Evolutionary conservation across 371 early-diverging fungal species (phyloP).

Genomic region (Circinella minor): DNA sequence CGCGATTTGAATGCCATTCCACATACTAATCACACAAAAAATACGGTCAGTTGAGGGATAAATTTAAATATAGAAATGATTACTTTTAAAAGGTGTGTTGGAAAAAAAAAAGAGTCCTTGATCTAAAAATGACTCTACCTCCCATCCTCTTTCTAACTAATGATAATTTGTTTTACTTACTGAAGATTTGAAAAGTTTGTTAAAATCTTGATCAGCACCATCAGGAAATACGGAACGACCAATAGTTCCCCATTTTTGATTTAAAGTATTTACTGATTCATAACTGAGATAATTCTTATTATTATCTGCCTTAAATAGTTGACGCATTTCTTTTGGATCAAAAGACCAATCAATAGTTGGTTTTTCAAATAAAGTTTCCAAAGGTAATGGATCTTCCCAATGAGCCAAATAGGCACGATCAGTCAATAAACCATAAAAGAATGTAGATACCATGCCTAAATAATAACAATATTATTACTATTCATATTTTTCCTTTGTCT

Average conservation of each 20-base stretch:
- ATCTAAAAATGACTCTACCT: too few species aligned
- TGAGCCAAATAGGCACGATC: slow-evolving; percentile 45
- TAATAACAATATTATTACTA: not conserved
- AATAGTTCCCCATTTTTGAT: slow-evolving; percentile 35
- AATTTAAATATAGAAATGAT: not conserved
- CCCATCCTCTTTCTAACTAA: too few species aligned
- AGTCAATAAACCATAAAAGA: slow-evolving; percentile 52
- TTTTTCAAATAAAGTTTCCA: slow-evolving; percentile 48
- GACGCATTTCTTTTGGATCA: slow-evolving; percentile 42
- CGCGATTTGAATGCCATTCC: slow-evolving; percentile 49
- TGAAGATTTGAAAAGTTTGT: slow-evolving; percentile 46
- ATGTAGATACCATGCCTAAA: slow-evolving; percentile 56
- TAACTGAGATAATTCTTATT: slow-evolving; percentile 24
- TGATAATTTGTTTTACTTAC: slow-evolving; percentile 31
- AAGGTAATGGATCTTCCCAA: slow-evolving; percentile 45
- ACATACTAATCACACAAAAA: slow-evolving; percentile 33
- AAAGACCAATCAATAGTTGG: slow-evolving; percentile 51
- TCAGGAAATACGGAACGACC: slow-evolving; percentile 36
- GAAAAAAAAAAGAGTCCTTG: too few species aligned
- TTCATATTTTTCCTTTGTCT: too few species aligned
- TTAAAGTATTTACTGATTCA: slow-evolving; percentile 41
- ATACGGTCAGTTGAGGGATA: not conserved
- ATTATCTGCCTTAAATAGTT: slow-evolving; percentile 24
- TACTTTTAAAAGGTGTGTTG: too few species aligned
- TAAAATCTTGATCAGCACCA: slow-evolving; percentile 47